Percentiles rank a stretch among this genome's conserved stretches.
These are phyloP conservation scores for Chlorella sp. DNA, from an alignment of 139 green algal genomes.

Conservation along the genomic window DNA sequence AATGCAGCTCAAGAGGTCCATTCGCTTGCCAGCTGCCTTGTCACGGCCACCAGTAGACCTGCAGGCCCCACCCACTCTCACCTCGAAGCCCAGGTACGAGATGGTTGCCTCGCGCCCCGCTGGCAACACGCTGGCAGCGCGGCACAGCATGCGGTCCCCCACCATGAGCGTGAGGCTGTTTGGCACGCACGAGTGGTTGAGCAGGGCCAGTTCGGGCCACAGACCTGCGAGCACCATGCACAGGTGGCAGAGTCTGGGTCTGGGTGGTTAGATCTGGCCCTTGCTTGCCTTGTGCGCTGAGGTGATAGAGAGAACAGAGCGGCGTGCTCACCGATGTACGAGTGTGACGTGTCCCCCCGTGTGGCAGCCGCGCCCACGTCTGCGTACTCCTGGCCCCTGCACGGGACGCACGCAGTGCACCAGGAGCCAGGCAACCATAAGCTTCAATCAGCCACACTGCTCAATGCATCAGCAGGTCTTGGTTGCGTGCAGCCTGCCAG, in stretches of 20 bases:
- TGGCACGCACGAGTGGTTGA: slow-evolving; percentile 31
- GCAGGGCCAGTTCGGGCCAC: slow-evolving; percentile 30
- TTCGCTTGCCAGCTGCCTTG: background rate
- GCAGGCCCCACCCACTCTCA: no score
- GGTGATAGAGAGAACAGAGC: no score
- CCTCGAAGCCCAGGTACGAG: no score
- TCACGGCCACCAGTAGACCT: no score
- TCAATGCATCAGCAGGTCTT: no score
- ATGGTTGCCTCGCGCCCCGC: no score
- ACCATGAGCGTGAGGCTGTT: slow-evolving; percentile 19
- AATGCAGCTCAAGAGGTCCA: background rate
- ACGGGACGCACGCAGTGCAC: slow-evolving; percentile 4
- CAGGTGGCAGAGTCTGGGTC: background rate
- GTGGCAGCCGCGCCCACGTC: slow-evolving; percentile 5
- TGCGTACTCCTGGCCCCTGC: slow-evolving; percentile 10
- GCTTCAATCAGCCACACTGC: no score
- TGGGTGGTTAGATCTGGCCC: no score
- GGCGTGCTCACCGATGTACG: slow-evolving; percentile 12
- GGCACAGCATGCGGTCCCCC: slow-evolving; percentile 16
- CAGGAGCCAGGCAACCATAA: no score
- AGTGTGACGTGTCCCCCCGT: slow-evolving; percentile 7
- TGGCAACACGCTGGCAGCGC: no score
- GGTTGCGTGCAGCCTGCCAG: no score
- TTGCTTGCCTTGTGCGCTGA: no score
- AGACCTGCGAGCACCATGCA: slow-evolving; percentile 12